A percentile compares a stretch with the other conserved stretches of the same genome.
These are phyloP conservation scores for Metarhizium humberi DNA, from an alignment of 2,329 filamentous ascomycete species.

Conservation along the genomic window DNA sequence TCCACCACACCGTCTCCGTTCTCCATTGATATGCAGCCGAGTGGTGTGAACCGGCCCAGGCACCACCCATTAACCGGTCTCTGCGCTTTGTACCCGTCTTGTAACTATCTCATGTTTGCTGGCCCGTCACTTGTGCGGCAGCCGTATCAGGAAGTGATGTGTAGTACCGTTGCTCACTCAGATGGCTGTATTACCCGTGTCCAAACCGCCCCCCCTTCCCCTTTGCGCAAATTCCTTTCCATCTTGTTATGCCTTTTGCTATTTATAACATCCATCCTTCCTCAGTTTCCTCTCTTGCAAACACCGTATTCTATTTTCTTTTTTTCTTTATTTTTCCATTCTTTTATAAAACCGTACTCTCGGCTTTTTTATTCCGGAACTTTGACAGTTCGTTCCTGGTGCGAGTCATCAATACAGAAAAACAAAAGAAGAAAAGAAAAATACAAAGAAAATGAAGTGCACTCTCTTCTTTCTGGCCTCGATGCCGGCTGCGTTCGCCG, in stretches of 20 bases:
- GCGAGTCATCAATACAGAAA: not conserved
- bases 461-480: constrained; percentile 4
- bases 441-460: constrained; percentile 7
- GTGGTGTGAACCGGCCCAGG: not conserved
- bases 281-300: not conserved
- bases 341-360: not conserved
- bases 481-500: constrained; percentile 12
- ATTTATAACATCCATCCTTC: not conserved
- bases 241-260: not conserved
- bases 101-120: not conserved
- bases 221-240: not conserved
- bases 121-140: not conserved
- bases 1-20: not conserved
- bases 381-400: not conserved
- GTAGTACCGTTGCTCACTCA: not conserved
- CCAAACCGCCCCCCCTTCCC: not conserved
- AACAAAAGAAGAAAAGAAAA: not conserved
- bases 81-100: not conserved
- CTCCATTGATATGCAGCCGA: not conserved
- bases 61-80: too few species aligned
- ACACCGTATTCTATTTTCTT: not conserved
- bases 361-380: not conserved
- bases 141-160: constrained; percentile 2
- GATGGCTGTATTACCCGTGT: not conserved
- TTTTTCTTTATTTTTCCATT: not conserved